A percentile compares a stretch with the other conserved stretches of the same genome.
These are phyloP conservation scores for Cutaneotrichosporon curvatum DNA, from an alignment of 1,284 basidiomycete genomes.

Conservation along the genomic window DNA sequence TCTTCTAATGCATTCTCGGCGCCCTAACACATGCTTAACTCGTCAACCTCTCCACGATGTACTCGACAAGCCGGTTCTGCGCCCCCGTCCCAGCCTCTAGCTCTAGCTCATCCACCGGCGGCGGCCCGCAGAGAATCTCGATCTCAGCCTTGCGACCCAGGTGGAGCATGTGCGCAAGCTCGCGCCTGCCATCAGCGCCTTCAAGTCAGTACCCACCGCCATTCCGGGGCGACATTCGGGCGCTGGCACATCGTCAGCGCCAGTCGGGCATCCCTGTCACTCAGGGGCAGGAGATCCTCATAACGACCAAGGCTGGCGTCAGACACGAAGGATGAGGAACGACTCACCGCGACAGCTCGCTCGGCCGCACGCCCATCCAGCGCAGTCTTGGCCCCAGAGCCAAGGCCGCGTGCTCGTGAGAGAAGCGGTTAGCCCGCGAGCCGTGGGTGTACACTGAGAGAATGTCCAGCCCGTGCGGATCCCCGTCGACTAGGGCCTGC, in stretches of 20 bases:
- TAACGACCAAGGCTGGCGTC: constrained; percentile 51
- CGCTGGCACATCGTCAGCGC: constrained; percentile 6
- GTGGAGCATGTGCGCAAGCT: constrained; percentile 70
- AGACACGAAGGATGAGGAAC: background rate
- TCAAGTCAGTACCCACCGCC: constrained; percentile 8
- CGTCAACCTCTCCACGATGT: constrained; percentile 5
- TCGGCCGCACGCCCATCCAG: constrained; percentile 71
- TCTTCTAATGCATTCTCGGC: no score
- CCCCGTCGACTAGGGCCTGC: constrained; percentile 74
- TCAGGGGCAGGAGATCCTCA: constrained; percentile 62
- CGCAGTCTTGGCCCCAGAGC: constrained; percentile 61
- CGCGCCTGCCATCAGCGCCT: constrained; percentile 50
- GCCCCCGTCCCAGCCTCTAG: background rate
- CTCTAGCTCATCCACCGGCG: background rate
- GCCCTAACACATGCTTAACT: no score
- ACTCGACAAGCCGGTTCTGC: constrained; percentile 15
- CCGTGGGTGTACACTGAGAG: constrained; percentile 64
- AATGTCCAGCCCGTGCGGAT: constrained; percentile 84
- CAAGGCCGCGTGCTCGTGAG: constrained; percentile 45
- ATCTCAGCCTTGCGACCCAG: constrained; percentile 79
- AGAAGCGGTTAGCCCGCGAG: constrained; percentile 30
- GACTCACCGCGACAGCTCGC: constrained; percentile 51
- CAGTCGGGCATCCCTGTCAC: constrained; percentile 61
- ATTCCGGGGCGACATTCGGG: constrained; percentile 3
- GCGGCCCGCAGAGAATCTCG: constrained; percentile 54